Evolutionary conservation across 2,329 filamentous ascomycete genomes (phyloP).

Genomic region (Trichoderma sp.): DNA sequence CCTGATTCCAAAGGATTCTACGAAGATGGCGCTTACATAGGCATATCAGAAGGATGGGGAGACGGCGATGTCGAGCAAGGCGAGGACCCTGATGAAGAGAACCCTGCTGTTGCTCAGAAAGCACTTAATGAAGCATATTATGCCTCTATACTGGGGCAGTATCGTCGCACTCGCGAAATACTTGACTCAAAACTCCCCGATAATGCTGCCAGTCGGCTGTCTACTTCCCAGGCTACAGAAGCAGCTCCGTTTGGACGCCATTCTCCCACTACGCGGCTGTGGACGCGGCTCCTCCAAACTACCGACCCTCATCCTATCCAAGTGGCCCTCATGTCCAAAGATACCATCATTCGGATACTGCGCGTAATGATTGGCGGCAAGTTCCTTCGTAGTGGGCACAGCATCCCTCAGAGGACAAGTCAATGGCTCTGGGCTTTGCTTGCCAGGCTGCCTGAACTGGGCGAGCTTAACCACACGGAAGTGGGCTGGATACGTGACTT

Average conservation of each 20-base stretch:
- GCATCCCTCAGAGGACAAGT: conserved; percentile 67
- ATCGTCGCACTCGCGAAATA: conserved; percentile 62
- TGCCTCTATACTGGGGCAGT: conserved; percentile 64
- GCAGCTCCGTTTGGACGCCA: conserved; percentile 56
- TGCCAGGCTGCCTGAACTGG: conserved; percentile 71
- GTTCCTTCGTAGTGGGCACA: conserved; percentile 61
- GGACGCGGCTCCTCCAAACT: conserved; percentile 54
- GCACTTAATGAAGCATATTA: conserved; percentile 68
- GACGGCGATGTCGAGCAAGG: conserved; percentile 36
- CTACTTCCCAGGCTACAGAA: conserved; percentile 55
- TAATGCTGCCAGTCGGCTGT: conserved; percentile 55
- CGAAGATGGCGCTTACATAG: conserved; percentile 77
- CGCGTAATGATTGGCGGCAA: conserved; percentile 65
- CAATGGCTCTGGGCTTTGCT: conserved; percentile 86
- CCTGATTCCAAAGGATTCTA: conserved; percentile 67
- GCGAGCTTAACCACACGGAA: conserved; percentile 73
- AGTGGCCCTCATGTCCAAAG: conserved; percentile 65
- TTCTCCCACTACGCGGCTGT: conserved; percentile 52
- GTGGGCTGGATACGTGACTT: conserved; percentile 76
- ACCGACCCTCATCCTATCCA: conserved; percentile 61
- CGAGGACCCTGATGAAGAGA: conserved; percentile 31
- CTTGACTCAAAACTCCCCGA: conserved; percentile 59
- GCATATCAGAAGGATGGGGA: conserved; percentile 49
- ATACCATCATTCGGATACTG: conserved; percentile 66
- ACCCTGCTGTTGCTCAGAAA: conserved; percentile 36